These are phyloP conservation scores for Candida nitratophila DNA, from an alignment of 805 yeast genomes.

Conservation along the genomic window DNA sequence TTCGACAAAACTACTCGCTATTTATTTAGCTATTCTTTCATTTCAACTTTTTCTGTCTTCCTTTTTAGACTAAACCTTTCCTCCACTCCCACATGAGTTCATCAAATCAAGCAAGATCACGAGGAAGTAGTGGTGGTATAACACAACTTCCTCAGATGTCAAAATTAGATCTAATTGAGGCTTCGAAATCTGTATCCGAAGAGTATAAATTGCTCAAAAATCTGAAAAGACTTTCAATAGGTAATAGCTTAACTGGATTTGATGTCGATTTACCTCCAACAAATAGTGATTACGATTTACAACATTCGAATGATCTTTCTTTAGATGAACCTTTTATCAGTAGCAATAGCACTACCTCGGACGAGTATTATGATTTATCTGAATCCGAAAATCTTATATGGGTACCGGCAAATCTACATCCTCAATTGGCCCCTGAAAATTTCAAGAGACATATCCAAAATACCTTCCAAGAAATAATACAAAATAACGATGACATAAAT, in stretches of 20 bases:
- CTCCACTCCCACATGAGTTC: no score
- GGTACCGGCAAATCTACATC: constrained; percentile 96
- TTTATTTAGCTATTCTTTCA: no score
- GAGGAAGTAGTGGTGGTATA: no score
- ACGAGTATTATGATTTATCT: constrained; percentile 12
- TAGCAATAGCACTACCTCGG: not conserved
- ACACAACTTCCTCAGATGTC: no score
- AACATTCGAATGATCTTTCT: not conserved
- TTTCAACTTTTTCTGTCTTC: no score
- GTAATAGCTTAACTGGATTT: constrained; percentile 40
- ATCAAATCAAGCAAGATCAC: no score
- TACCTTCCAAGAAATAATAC: constrained; percentile 40
- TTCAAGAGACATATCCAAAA: constrained; percentile 59
- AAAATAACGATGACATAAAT: not conserved
- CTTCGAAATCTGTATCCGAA: constrained; percentile 71
- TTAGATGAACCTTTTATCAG: not conserved
- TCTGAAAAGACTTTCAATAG: constrained; percentile 66
- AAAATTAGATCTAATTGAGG: constrained; percentile 38
- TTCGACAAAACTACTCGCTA: no score
- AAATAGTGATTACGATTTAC: constrained; percentile 16
- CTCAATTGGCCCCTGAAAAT: constrained; percentile 90
- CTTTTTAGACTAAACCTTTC: no score
- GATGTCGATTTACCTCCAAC: constrained; percentile 65
- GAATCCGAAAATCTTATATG: constrained; percentile 57
- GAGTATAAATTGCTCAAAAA: constrained; percentile 71